Conservation (phyloP, 2,329 filamentous ascomycete species). For the Septoria linicola region DNA sequence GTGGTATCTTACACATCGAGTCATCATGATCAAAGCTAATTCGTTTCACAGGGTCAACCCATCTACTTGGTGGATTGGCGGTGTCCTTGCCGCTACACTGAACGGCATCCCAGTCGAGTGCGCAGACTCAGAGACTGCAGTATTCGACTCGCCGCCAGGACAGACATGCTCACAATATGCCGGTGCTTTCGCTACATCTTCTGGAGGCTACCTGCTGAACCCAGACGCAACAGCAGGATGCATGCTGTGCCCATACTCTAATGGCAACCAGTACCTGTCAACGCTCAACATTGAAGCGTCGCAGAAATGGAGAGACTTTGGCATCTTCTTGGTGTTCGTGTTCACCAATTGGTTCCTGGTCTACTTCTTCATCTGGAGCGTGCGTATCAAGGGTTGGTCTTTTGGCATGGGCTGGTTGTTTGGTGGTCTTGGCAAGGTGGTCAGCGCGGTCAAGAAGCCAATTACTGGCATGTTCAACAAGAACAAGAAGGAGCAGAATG, state of each 20-base stretch:
- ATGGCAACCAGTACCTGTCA: constrained; percentile 65
- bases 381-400: constrained; percentile 66
- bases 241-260: constrained; percentile 67
- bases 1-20: background rate
- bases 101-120: constrained; percentile 48
- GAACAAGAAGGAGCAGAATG: constrained; percentile 17
- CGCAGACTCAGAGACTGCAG: constrained; percentile 56
- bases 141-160: constrained; percentile 64
- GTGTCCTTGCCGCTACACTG: constrained; percentile 65
- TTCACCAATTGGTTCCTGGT: constrained; percentile 61
- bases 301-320: constrained; percentile 72
- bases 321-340: constrained; percentile 67
- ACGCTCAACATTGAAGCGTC: constrained; percentile 55
- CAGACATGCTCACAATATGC: constrained; percentile 67
- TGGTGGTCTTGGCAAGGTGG: constrained; percentile 45
- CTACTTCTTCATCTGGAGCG: constrained; percentile 68
- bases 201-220: constrained; percentile 64
- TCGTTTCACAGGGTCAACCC: constrained; percentile 53
- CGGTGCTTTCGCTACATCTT: constrained; percentile 54
- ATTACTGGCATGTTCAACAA: constrained; percentile 30
- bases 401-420: constrained; percentile 66
- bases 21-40: background rate
- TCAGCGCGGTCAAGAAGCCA: constrained; percentile 40
- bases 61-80: constrained; percentile 69
- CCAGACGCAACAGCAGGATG: constrained; percentile 59